Evolutionary conservation across 768 basidiomycete species (phyloP).

Genomic region (Rhodosporidiobolus odoratus): DNA sequence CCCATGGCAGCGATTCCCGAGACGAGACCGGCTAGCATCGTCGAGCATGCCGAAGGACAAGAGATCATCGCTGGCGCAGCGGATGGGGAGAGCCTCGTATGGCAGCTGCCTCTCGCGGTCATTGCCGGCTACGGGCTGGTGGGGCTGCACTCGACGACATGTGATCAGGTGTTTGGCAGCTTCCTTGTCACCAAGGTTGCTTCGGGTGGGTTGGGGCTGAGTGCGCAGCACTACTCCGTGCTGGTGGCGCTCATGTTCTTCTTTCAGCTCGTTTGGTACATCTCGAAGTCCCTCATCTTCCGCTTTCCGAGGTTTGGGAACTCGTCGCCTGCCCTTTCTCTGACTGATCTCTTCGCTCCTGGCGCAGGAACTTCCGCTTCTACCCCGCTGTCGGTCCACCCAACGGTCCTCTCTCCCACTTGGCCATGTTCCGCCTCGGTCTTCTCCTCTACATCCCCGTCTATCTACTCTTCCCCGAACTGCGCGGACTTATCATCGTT

Average conservation of each 20-base stretch:
- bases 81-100: conserved; percentile 59
- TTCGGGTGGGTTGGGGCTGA: conserved; percentile 82
- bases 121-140: conserved; percentile 86
- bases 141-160: conserved; percentile 59
- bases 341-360: neutral
- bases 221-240: conserved; percentile 85
- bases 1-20: conserved; percentile 38
- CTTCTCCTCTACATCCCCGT: conserved; percentile 39
- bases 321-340: neutral
- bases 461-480: conserved; percentile 41
- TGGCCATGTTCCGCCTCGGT: conserved; percentile 67
- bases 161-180: conserved; percentile 62
- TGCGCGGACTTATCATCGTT: conserved; percentile 36
- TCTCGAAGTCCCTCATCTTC: conserved; percentile 47
- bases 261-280: conserved; percentile 34
- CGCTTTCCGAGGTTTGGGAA: no score
- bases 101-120: conserved; percentile 72
- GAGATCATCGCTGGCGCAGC: conserved; percentile 17
- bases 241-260: conserved; percentile 59
- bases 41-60: conserved; percentile 9
- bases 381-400: conserved; percentile 49
- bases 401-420: conserved; percentile 46
- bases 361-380: conserved; percentile 46
- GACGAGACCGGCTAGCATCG: conserved; percentile 13
- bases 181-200: conserved; percentile 58